Conservation (phyloP, 2,329 filamentous ascomycete genomes). For the Ophiostoma ulmi region DNA sequence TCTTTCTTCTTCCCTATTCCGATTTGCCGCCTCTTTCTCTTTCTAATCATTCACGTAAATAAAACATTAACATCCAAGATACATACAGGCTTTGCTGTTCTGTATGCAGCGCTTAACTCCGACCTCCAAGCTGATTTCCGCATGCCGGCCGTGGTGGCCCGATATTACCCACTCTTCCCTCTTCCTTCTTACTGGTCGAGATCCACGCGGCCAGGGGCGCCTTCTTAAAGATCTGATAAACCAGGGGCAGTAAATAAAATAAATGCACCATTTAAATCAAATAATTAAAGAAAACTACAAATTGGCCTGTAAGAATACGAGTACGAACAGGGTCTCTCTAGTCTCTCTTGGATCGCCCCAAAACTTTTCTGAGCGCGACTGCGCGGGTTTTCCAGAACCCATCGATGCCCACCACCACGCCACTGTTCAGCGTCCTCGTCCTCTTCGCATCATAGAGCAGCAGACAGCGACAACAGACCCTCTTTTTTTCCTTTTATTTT, state of each 20-base stretch:
- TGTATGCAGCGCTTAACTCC: constrained; percentile 12
- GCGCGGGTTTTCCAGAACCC: constrained; percentile 18
- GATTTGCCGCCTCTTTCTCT: not conserved
- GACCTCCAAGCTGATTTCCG: constrained; percentile 2
- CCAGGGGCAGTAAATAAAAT: constrained; percentile 9
- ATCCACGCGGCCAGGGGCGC: constrained; percentile 8
- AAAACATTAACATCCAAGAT: too few relatives aligned
- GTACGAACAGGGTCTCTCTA: constrained; percentile 18
- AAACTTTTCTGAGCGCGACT: constrained; percentile 14
- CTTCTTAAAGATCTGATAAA: constrained; percentile 16
- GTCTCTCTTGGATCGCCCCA: constrained; percentile 12
- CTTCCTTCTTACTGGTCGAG: not conserved
- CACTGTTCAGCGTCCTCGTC: constrained; percentile 7
- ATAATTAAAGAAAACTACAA: constrained; percentile 15
- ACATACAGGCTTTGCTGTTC: too few relatives aligned
- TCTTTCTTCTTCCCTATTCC: not conserved
- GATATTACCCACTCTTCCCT: not conserved
- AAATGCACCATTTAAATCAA: not conserved
- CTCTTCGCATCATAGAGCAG: not conserved
- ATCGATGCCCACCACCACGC: constrained; percentile 13
- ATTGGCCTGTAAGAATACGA: constrained; percentile 18
- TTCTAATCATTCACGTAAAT: not conserved
- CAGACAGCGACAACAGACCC: not conserved
- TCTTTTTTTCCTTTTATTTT: not conserved
- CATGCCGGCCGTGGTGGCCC: not conserved